Conservation (phyloP, 768 basidiomycete species). For the Daedaleopsis nitida region DNA sequence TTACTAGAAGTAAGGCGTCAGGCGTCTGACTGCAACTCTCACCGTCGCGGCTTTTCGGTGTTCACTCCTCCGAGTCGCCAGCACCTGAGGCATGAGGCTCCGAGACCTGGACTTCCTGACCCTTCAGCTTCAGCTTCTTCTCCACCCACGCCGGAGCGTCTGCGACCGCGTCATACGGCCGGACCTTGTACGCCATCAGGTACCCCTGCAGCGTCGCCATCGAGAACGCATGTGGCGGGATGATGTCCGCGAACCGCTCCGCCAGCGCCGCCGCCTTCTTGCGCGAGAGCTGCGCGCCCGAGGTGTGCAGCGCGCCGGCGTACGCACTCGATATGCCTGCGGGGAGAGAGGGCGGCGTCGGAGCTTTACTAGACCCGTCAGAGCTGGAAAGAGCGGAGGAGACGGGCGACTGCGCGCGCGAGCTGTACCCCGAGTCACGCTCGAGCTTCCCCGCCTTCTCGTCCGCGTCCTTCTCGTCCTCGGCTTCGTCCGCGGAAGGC, state of each 20-base stretch:
- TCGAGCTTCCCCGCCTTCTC: background rate
- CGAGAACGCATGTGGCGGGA: slow-evolving; percentile 41
- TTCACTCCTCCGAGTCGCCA: too few species aligned
- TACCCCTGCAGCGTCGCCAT: slow-evolving; percentile 48
- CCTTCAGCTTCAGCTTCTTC: slow-evolving; percentile 1
- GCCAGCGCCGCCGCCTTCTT: slow-evolving; percentile 50
- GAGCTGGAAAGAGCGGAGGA: too few species aligned
- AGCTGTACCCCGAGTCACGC: background rate
- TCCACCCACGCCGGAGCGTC: slow-evolving; percentile 19
- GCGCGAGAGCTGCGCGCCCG: slow-evolving; percentile 34
- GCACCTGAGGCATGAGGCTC: too few species aligned
- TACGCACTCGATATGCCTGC: background rate
- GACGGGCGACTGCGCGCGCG: too few species aligned
- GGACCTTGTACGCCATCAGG: slow-evolving; percentile 41
- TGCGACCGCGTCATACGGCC: slow-evolving; percentile 52
- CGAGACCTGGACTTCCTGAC: too few species aligned
- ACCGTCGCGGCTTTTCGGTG: too few species aligned
- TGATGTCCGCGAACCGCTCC: slow-evolving; percentile 49
- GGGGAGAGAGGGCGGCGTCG: too few species aligned
- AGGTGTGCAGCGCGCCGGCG: too few species aligned
- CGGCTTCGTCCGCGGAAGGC: background rate
- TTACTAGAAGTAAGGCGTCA: too few species aligned
- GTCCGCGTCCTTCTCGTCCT: background rate
- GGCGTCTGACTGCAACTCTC: too few species aligned
- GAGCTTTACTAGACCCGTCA: too few species aligned